phyloP scores from a whole-genome alignment of 1,284 basidiomycete genomes.

The Exobasidium rhododendri region DNA sequence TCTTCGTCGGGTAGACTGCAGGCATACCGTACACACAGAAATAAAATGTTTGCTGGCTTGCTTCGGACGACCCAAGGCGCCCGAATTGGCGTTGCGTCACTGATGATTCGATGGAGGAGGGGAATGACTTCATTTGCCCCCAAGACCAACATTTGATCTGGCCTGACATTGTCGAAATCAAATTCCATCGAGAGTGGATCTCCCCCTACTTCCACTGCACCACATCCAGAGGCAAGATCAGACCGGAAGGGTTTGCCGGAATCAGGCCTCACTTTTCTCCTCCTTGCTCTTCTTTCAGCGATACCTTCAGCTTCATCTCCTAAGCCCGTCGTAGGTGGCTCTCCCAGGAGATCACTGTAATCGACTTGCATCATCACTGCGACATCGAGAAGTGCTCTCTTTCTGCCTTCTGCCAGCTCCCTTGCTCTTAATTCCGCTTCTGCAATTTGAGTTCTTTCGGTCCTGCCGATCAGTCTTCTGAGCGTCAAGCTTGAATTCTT shows the following conservation, averaged over 20 bases:
- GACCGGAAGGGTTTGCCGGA: conserved; percentile 21
- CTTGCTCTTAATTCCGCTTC: conserved; percentile 39
- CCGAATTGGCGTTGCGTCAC: conserved; percentile 63
- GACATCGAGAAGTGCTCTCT: conserved; percentile 34
- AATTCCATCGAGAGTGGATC: conserved; percentile 40
- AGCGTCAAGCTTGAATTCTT: background rate
- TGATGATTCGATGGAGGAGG: conserved; percentile 75
- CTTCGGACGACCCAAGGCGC: conserved; percentile 52
- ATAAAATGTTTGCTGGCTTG: conserved; percentile 56
- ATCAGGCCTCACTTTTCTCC: background rate
- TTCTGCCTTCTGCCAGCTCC: conserved; percentile 40
- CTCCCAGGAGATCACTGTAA: conserved; percentile 29
- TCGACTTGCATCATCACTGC: conserved; percentile 43
- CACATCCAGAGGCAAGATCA: conserved; percentile 38
- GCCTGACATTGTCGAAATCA: conserved; percentile 33
- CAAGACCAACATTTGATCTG: conserved; percentile 76
- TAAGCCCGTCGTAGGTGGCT: conserved; percentile 13
- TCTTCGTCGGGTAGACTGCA: conserved; percentile 57
- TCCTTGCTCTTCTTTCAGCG: background rate
- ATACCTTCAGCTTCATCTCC: background rate
- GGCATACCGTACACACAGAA: conserved; percentile 68
- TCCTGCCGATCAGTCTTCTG: conserved; percentile 32
- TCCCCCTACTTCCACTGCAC: conserved; percentile 40
- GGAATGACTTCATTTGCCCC: conserved; percentile 71
- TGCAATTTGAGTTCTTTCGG: conserved; percentile 36